Conservation (phyloP, 352 stramenopile species). For the Phytophthora meadii region DNA sequence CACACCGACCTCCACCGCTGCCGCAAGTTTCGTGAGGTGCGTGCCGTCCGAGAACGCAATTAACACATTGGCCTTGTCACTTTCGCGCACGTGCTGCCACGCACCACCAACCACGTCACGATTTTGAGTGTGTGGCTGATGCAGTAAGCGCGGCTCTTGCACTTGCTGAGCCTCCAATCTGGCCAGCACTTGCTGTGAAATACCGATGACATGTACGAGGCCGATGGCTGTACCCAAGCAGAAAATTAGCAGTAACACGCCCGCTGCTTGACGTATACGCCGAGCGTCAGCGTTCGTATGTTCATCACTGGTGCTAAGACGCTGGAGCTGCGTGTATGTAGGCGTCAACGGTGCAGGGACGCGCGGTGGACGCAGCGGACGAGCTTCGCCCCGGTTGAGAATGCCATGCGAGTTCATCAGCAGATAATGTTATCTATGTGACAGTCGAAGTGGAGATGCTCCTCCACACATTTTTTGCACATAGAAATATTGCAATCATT, state of each 20-base stretch:
- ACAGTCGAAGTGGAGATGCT: constrained; percentile 27
- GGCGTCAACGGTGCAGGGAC: constrained; percentile 12
- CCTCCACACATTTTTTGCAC: constrained; percentile 26
- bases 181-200: constrained; percentile 50
- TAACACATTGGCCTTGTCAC: constrained; percentile 51
- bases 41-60: constrained; percentile 78
- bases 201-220: constrained; percentile 46
- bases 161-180: constrained; percentile 39
- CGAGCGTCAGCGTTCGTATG: constrained; percentile 1
- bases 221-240: constrained; percentile 42
- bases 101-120: constrained; percentile 17
- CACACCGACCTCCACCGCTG: constrained; percentile 63
- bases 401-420: constrained; percentile 30
- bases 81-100: constrained; percentile 21
- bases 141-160: constrained; percentile 21
- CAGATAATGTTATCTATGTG: constrained; percentile 12
- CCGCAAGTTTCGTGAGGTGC: constrained; percentile 76
- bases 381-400: constrained; percentile 19
- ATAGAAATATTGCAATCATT: constrained; percentile 10
- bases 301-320: background rate
- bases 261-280: constrained; percentile 18
- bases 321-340: constrained; percentile 24
- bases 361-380: constrained; percentile 28
- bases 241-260: constrained; percentile 43
- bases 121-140: constrained; percentile 29